Evolutionary conservation across 2,329 filamentous ascomycete genomes (phyloP).

Genomic region (Curvularia spicifera): DNA sequence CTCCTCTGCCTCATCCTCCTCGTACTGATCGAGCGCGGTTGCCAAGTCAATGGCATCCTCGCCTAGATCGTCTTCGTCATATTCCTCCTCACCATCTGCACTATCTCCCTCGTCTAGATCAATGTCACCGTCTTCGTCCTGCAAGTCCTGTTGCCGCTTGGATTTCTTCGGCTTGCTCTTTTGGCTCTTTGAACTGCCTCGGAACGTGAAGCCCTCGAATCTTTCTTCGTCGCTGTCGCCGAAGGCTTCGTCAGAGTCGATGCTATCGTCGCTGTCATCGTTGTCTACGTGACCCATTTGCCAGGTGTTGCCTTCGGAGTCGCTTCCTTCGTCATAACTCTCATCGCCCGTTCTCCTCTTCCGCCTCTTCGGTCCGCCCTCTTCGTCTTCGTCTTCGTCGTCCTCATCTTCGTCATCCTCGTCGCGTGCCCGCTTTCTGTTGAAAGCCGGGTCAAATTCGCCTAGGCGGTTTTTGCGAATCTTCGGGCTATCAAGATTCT

Average conservation of each 20-base stretch:
- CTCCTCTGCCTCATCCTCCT: conserved; percentile 46
- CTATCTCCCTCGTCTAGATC: conserved; percentile 56
- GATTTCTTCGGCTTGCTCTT: conserved; percentile 54
- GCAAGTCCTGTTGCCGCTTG: conserved; percentile 35
- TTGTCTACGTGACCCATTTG: conserved; percentile 70
- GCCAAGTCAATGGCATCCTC: conserved; percentile 69
- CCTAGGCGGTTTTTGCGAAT: conserved; percentile 66
- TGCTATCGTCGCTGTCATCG: conserved; percentile 71
- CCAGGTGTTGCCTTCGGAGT: conserved; percentile 88
- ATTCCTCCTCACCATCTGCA: conserved; percentile 56
- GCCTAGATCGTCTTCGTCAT: conserved; percentile 66
- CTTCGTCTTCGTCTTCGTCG: conserved; percentile 38
- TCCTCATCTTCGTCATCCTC: conserved; percentile 59
- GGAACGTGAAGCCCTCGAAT: conserved; percentile 77
- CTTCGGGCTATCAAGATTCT: conserved; percentile 60
- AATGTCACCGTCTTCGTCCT: conserved; percentile 47
- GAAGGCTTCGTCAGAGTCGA: conserved; percentile 83
- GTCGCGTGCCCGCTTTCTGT: conserved; percentile 52
- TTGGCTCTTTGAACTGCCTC: conserved; percentile 62
- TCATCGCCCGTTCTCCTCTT: conserved; percentile 48
- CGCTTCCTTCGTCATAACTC: conserved; percentile 75
- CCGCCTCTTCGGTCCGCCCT: conserved; percentile 39
- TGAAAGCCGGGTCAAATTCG: conserved; percentile 55
- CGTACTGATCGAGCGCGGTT: conserved; percentile 63
- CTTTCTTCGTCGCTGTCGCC: conserved; percentile 86